Evolutionary conservation across 306 rosid species (phyloP).

Genomic region (Vigna nakashimae): DNA sequence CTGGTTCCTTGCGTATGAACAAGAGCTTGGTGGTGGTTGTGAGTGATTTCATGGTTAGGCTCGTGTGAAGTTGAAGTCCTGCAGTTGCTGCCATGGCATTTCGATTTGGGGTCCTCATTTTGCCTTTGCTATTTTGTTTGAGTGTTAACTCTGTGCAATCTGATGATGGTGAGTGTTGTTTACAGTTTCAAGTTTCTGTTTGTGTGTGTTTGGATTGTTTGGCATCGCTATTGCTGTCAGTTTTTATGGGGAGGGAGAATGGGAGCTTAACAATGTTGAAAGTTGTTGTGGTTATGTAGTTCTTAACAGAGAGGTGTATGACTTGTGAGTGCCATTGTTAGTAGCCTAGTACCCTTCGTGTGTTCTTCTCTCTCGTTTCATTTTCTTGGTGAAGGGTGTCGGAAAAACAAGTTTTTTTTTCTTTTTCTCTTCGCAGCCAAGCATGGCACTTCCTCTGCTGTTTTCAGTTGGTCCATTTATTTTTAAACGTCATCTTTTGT

Average conservation of each 20-base stretch:
- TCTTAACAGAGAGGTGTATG: conserved; percentile 20
- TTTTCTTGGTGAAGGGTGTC: conserved; percentile 37
- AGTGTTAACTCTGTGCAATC: conserved; percentile 65
- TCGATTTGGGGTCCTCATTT: conserved; percentile 56
- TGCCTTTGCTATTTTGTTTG: conserved; percentile 54
- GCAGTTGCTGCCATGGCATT: conserved; percentile 59
- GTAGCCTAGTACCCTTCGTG: conserved; percentile 32
- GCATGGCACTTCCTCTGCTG: conserved; percentile 30
- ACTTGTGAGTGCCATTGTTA: conserved; percentile 30
- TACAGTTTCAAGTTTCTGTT: neutral
- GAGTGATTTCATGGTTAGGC: conserved; percentile 19
- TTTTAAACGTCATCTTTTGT: conserved; percentile 33
- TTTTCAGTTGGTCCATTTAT: conserved; percentile 27
- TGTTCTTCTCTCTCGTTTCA: conserved; percentile 18
- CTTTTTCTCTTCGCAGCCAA: conserved; percentile 33
- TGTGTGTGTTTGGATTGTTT: conserved; percentile 14
- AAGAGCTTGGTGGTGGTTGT: conserved; percentile 40
- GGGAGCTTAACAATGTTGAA: conserved; percentile 22
- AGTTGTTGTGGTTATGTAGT: conserved; percentile 30
- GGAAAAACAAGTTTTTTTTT: conserved; percentile 9
- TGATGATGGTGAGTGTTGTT: conserved; percentile 75
- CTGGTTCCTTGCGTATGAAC: conserved; percentile 5
- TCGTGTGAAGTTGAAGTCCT: conserved; percentile 35
- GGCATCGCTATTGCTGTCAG: conserved; percentile 13
- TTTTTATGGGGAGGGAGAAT: conserved; percentile 7